Conservation (phyloP, 257 asterid genomes). For the Catharanthus roseus region DNA sequence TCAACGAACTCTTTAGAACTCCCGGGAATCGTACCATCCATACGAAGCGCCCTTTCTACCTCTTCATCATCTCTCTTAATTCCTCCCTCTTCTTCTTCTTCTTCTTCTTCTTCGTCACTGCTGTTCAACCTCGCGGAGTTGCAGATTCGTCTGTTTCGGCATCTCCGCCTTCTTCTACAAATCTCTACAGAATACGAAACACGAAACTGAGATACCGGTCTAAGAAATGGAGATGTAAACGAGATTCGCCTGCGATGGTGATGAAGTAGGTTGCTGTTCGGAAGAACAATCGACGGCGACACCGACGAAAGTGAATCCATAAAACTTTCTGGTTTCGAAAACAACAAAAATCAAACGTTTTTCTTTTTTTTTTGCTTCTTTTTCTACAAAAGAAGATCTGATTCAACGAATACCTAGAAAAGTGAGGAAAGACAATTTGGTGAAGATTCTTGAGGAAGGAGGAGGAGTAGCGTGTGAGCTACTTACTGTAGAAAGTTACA, state of each 20-base stretch:
- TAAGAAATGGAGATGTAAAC: conserved; percentile 18
- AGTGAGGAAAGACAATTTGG: too few species aligned
- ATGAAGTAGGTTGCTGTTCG: conserved; percentile 30
- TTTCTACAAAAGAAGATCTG: background rate
- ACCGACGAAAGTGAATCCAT: conserved; percentile 70
- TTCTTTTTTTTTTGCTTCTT: too few species aligned
- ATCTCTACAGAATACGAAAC: conserved; percentile 15
- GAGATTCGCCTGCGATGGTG: conserved; percentile 37
- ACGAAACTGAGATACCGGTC: conserved; percentile 14
- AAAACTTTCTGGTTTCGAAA: background rate
- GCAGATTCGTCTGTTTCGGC: conserved; percentile 12
- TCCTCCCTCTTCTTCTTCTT: conserved; percentile 31
- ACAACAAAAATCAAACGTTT: background rate
- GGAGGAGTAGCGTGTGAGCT: background rate
- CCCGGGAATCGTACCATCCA: conserved; percentile 87
- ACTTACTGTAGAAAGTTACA: background rate
- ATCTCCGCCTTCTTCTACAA: conserved; percentile 8
- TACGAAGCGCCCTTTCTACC: conserved; percentile 70
- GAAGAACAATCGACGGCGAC: conserved; percentile 51
- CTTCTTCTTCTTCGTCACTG: conserved; percentile 30
- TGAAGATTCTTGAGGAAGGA: conserved; percentile 6
- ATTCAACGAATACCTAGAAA: background rate
- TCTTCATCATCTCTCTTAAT: conserved; percentile 65
- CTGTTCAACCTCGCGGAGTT: conserved; percentile 8
- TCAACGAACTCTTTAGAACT: conserved; percentile 72